Evolutionary conservation across 306 rosid genomes (phyloP), one percentile per base, ranked within the genome.

Genomic region (Gynostemma pentaphyllum): DNA sequence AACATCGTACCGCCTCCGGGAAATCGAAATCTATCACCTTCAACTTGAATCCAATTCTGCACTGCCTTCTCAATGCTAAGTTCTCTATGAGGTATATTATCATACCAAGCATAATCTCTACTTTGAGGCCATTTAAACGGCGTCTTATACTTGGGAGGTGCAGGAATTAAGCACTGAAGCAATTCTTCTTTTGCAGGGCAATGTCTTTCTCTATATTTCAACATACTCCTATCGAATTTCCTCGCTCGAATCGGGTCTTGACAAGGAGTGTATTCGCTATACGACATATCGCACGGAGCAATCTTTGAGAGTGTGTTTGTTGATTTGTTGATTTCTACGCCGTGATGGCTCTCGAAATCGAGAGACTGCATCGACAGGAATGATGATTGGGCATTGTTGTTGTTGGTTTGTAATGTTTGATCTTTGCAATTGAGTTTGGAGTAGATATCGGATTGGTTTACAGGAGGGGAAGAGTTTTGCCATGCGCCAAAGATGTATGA

Each of bases 1-100:
- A 92, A 92, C 96, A 84, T 84, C 10, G 99, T 92, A 22, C 99
- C 99, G 55, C 99, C 99, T 10, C 99, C 99, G 1, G 99, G 99
- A 66, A 92, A 92, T 74, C 90, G 80, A 66, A 92, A 92, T 10
- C 83, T 49, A 24, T 86, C 87, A 59, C 96, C 96, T 65, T 88
- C 97, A 30, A 92, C 94, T 64, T 83, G 99, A 79, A 92, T 88
- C 99, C 99, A 92, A 34, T 92, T 92, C 66, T 92, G 99, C 53
- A 86, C 49, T 30, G 96, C 99, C 72, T 92, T 92, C 76, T 92
- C 99, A 34, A 92, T 81, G 62, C 99, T 92, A 24, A 92, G 96
- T 42, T 84, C 96, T 67, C 85, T 88, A 28, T 92, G 99, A 0
- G 99, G 99, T 62, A 92, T 92, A 70, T 92, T 92, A 66, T 76